Conservation (phyloP, 441 rosid genomes). For the Gossypium gossypioides region DNA sequence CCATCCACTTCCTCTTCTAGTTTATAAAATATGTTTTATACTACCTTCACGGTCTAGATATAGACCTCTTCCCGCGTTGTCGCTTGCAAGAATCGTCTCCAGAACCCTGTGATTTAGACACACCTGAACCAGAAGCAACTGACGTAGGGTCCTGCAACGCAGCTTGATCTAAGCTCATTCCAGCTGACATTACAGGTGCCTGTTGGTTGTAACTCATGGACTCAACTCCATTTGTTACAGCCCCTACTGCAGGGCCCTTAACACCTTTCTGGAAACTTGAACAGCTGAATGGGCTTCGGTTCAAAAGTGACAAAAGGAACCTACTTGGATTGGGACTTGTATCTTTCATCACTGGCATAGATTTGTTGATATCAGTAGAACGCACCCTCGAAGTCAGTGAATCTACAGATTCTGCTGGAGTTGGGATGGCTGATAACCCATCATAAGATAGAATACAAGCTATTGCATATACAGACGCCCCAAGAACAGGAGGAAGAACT, state of each 20-base stretch:
- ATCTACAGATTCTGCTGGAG: constrained; percentile 30
- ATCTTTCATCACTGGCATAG: constrained; percentile 19
- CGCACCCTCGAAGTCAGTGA: constrained; percentile 37
- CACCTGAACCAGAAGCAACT: constrained; percentile 20
- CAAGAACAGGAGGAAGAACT: constrained; percentile 57
- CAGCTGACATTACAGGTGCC: constrained; percentile 11
- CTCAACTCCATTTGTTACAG: constrained; percentile 14
- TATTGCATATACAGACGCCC: constrained; percentile 49
- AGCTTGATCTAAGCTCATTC: constrained; percentile 9
- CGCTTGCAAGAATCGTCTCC: constrained; percentile 29
- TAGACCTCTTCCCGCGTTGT: constrained; percentile 26
- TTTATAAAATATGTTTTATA: neutral
- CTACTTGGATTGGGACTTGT: constrained; percentile 16
- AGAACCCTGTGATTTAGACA: constrained; percentile 8
- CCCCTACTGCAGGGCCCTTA: constrained; percentile 14
- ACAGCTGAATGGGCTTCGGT: neutral
- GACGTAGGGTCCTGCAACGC: constrained; percentile 14
- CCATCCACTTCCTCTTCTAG: neutral
- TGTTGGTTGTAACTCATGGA: constrained; percentile 7
- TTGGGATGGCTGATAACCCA: constrained; percentile 41
- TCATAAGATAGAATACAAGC: constrained; percentile 56
- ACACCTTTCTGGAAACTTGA: constrained; percentile 14
- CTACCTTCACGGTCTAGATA: neutral
- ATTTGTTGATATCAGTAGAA: constrained; percentile 33
- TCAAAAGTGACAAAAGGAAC: constrained; percentile 18